Base-by-base conservation (phyloP, 2,329 filamentous ascomycete species). In the Apiospora pterosperma region DNA sequence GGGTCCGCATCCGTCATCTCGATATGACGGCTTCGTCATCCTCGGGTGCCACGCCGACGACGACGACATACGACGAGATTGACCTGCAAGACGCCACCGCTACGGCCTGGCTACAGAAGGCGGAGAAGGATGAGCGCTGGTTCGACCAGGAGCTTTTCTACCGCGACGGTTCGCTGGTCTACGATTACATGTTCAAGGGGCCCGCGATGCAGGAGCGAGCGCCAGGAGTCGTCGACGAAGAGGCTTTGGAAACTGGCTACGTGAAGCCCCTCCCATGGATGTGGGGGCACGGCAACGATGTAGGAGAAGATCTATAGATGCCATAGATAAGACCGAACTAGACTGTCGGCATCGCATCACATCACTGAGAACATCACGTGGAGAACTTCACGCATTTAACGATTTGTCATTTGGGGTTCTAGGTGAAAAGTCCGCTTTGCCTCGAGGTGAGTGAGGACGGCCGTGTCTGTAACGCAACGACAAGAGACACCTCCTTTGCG, bases 61-160 rank as follows among this genome's bases (percentile, higher is more conserved):
- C 28, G 16, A 55, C 48, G 28, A 55, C 48, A 34, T 55, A 55
- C 28, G 48, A 55, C 48, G 48, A 55, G 48, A 34, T 55, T 19
- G 16, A 48, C 42, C 10, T 34, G 39, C 25, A 16, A 4, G 21
- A 34, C 16, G 10, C 39, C 41, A 41, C 38, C 8, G 38, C 25
- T n/a, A 5, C 38, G 6, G 28, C 36, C 31, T 25, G 39, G 38
- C 38, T 34, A 10, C 34, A 23, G 64, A 63, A 5, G 66, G 65
- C 12, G 58, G 65, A 69, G 59, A 23, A 52, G 28, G 58, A 64
- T n/a, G 66, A 64, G 61, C 44, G 16, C 48, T 69, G 67, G 66
- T 64, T 62, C 28, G 44, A 63, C 87, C 52, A 63, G 55, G 36
- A 28, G 23, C 60, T 69, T 11, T 55, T 41, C 21, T 66, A 64